Evolutionary conservation across 441 rosid species (phyloP).

Genomic region (Aleurites moluccanus): DNA sequence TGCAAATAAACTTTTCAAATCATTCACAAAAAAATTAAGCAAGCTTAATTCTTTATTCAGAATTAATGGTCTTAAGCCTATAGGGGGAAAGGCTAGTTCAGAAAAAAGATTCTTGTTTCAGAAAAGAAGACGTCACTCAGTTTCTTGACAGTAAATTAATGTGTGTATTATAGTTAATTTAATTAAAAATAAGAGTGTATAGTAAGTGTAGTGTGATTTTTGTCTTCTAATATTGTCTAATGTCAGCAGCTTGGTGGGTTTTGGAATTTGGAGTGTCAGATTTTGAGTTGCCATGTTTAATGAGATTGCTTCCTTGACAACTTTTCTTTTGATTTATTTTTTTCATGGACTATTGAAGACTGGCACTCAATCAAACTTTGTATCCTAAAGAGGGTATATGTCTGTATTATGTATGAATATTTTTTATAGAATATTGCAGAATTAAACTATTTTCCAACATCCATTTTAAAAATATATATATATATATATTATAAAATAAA

Average conservation of each 20-base stretch:
- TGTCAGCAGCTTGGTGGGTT: conserved; percentile 19
- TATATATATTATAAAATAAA: too few species aligned
- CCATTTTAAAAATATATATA: too few species aligned
- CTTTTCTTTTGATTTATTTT: neutral
- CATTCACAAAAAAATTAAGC: conserved; percentile 69
- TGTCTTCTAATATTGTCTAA: conserved; percentile 14
- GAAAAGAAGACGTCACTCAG: conserved; percentile 74
- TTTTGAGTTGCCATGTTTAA: conserved; percentile 20
- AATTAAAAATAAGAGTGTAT: conserved; percentile 30
- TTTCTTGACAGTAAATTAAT: conserved; percentile 45
- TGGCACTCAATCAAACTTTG: conserved; percentile 11
- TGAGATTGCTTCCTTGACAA: conserved; percentile 6
- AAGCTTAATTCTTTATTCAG: conserved; percentile 77
- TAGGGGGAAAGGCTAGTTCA: conserved; percentile 48
- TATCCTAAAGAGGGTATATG: neutral
- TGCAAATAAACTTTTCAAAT: conserved; percentile 68
- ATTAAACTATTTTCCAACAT: too few species aligned
- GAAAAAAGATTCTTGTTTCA: conserved; percentile 73
- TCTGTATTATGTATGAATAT: neutral
- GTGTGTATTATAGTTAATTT: conserved; percentile 15
- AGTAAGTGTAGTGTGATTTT: conserved; percentile 28
- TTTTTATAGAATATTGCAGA: too few species aligned
- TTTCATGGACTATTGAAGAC: conserved; percentile 6
- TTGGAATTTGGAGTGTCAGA: conserved; percentile 18
- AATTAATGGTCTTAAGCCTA: conserved; percentile 53